Evolutionary conservation across 2,329 filamentous ascomycete species (phyloP).

Genomic region (Cladosporium halotolerans): DNA sequence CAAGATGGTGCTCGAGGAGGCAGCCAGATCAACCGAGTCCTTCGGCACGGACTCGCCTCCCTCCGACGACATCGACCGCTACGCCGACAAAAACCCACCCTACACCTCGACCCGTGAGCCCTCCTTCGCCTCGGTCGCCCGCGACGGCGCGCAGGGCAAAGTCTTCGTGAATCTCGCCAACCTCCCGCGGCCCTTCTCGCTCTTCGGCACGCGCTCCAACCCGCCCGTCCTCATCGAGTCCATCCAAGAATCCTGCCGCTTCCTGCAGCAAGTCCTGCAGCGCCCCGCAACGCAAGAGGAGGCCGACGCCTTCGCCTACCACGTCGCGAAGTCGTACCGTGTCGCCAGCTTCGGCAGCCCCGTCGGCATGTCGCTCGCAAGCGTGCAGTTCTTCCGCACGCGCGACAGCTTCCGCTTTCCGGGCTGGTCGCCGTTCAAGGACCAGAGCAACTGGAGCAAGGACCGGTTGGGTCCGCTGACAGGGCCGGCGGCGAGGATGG

Average conservation of each 20-base stretch:
- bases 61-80: constrained; percentile 34
- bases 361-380: constrained; percentile 28
- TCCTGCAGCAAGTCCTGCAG: constrained; percentile 27
- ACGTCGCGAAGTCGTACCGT: constrained; percentile 34
- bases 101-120: constrained; percentile 30
- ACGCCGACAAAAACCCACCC: constrained; percentile 31
- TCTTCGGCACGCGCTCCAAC: constrained; percentile 30
- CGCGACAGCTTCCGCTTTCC: constrained; percentile 35
- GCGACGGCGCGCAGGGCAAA: not conserved
- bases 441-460: constrained; percentile 31
- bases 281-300: constrained; percentile 37
- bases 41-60: constrained; percentile 31
- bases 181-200: constrained; percentile 33
- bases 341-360: constrained; percentile 35
- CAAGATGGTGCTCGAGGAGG: constrained; percentile 39
- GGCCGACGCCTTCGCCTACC: constrained; percentile 36
- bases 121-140: constrained; percentile 12
- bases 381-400: constrained; percentile 31
- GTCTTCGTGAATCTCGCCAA: constrained; percentile 31
- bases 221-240: constrained; percentile 24
- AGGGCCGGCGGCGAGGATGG: constrained; percentile 29
- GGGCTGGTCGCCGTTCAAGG: constrained; percentile 34
- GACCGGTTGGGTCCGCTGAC: constrained; percentile 30
- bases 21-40: constrained; percentile 26
- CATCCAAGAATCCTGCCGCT: constrained; percentile 27